Percentiles rank a stretch among this genome's conserved stretches.
phyloP scores from a whole-genome alignment of 176 grass and related monocot species.

The Dendrocalamus sinicus region DNA sequence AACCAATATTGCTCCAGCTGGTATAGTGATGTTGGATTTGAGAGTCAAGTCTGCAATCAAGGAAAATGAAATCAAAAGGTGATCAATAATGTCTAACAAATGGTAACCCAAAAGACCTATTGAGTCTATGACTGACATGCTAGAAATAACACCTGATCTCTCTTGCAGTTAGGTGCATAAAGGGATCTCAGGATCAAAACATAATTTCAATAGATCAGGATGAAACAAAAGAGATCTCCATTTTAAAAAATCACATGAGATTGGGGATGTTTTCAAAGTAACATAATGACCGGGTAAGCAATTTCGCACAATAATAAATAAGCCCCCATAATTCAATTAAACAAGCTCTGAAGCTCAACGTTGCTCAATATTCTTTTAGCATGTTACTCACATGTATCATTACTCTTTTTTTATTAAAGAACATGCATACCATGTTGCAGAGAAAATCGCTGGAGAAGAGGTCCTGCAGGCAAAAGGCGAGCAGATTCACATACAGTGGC shows the following conservation, averaged over 20 bases:
- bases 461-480: slow-evolving; percentile 88
- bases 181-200: slow-evolving; percentile 11
- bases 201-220: slow-evolving; percentile 9
- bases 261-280: background rate
- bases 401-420: background rate
- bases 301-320: background rate
- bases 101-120: background rate
- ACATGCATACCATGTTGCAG: slow-evolving; percentile 63
- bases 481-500: slow-evolving; percentile 93
- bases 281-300: background rate
- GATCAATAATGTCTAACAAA: slow-evolving; percentile 14
- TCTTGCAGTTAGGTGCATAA: slow-evolving; percentile 6
- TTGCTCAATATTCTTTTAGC: background rate
- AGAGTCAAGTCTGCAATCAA: slow-evolving; percentile 66
- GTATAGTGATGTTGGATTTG: slow-evolving; percentile 61
- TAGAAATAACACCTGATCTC: slow-evolving; percentile 26
- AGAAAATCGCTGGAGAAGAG: slow-evolving; percentile 94
- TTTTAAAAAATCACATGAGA: background rate
- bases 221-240: background rate
- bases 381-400: background rate
- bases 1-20: slow-evolving; percentile 72
- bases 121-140: background rate
- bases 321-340: background rate
- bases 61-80: slow-evolving; percentile 32
- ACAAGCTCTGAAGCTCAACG: slow-evolving; percentile 1